A percentile compares a stretch with the other conserved stretches of the same genome.
phyloP scores from a whole-genome alignment of 305 asterid species.

The Nicotiana rustica region DNA sequence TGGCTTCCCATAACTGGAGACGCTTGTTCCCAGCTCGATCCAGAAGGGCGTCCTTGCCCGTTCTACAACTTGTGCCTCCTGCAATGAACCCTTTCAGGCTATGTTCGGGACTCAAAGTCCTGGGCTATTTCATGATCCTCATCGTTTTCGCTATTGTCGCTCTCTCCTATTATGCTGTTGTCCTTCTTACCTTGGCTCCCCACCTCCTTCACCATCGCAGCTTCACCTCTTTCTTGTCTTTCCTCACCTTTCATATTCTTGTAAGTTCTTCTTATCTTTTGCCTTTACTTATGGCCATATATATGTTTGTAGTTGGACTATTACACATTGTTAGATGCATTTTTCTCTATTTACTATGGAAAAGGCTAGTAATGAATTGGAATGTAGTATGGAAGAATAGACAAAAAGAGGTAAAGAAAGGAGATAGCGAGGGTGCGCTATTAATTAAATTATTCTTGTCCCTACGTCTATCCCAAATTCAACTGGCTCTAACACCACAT shows the following conservation, averaged over 20 bases:
- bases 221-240: slow-evolving; percentile 49
- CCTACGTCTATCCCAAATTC: neutral
- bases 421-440: neutral
- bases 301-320: neutral
- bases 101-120: slow-evolving; percentile 76
- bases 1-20: slow-evolving; percentile 55
- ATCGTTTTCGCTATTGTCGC: slow-evolving; percentile 63
- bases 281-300: neutral
- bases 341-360: neutral
- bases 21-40: slow-evolving; percentile 59
- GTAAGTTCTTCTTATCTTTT: slow-evolving; percentile 45
- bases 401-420: neutral
- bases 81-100: slow-evolving; percentile 70
- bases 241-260: slow-evolving; percentile 70
- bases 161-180: slow-evolving; percentile 73
- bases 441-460: slow-evolving; percentile 2
- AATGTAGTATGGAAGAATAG: neutral
- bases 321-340: neutral
- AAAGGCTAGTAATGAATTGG: neutral
- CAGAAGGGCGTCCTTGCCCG: slow-evolving; percentile 46
- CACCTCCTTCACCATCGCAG: slow-evolving; percentile 62
- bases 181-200: slow-evolving; percentile 72
- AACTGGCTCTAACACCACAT: neutral
- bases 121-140: slow-evolving; percentile 79
- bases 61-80: slow-evolving; percentile 35